Conservation (phyloP, 441 rosid genomes). For the Aleurites moluccanus region DNA sequence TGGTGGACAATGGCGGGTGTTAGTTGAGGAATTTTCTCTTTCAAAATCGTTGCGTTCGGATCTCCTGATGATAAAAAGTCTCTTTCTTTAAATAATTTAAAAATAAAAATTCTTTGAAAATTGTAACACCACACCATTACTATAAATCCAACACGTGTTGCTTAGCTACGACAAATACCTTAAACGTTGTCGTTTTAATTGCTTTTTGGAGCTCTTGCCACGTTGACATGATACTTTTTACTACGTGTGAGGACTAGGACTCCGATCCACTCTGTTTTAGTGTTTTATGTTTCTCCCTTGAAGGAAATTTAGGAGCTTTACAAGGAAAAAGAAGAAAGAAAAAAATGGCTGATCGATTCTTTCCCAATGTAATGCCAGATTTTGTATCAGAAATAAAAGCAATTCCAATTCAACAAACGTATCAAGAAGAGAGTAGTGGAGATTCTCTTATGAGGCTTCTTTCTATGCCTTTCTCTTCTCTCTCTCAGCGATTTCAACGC, state of each 20-base stretch:
- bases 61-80: slow-evolving; percentile 17
- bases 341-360: slow-evolving; percentile 63
- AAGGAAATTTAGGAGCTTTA: not conserved
- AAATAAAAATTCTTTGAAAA: not conserved
- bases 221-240: not conserved
- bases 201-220: not conserved
- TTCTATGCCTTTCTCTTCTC: slow-evolving; percentile 53
- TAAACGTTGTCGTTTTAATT: not conserved
- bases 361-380: slow-evolving; percentile 59
- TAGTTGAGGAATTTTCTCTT: slow-evolving; percentile 16
- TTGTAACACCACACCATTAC: too few relatives aligned
- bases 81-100: not conserved
- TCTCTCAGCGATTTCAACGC: slow-evolving; percentile 57
- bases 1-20: slow-evolving; percentile 9
- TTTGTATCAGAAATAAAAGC: slow-evolving; percentile 30
- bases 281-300: not conserved
- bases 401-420: not conserved
- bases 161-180: not conserved
- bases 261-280: not conserved
- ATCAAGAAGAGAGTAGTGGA: slow-evolving; percentile 6
- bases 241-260: slow-evolving; percentile 4
- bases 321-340: not conserved
- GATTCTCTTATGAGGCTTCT: slow-evolving; percentile 60
- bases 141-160: too few relatives aligned
- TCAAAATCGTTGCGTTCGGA: slow-evolving; percentile 33